phyloP scores from a whole-genome alignment of 495 filamentous ascomycete species.

The Neurospora sp. region DNA sequence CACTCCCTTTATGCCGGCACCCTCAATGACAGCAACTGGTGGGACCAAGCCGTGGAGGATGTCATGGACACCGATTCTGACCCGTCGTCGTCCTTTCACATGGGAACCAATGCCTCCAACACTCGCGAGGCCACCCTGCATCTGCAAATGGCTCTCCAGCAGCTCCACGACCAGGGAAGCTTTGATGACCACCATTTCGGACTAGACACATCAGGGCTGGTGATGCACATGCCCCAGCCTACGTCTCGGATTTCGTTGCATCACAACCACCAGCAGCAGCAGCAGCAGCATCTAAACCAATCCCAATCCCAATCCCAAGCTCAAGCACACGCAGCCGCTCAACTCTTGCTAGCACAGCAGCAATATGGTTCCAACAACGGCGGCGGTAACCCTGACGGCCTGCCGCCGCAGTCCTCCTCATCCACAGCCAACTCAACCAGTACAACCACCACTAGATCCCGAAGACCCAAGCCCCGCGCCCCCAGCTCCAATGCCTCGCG shows the following conservation, averaged over 20 bases:
- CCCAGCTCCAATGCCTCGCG: conserved; percentile 31
- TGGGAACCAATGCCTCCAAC: conserved; percentile 6
- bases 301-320: background rate
- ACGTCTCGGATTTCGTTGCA: background rate
- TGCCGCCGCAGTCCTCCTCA: background rate
- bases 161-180: conserved; percentile 2
- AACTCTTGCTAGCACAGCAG: background rate
- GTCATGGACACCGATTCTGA: conserved; percentile 12
- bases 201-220: conserved; percentile 20
- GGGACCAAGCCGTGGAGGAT: conserved; percentile 15
- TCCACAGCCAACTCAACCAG: background rate
- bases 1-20: background rate
- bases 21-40: conserved; percentile 15
- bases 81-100: background rate
- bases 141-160: background rate
- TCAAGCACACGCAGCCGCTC: background rate
- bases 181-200: conserved; percentile 21
- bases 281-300: background rate
- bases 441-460: conserved; percentile 3
- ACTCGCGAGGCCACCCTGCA: background rate
- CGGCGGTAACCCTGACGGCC: background rate
- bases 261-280: conserved; percentile 6
- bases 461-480: conserved; percentile 29
- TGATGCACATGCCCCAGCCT: conserved; percentile 29
- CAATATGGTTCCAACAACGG: background rate